Percentiles rank a stretch among this genome's conserved stretches.
phyloP scores from a whole-genome alignment of 768 basidiomycete species.

The Sarcodon aspratus region DNA sequence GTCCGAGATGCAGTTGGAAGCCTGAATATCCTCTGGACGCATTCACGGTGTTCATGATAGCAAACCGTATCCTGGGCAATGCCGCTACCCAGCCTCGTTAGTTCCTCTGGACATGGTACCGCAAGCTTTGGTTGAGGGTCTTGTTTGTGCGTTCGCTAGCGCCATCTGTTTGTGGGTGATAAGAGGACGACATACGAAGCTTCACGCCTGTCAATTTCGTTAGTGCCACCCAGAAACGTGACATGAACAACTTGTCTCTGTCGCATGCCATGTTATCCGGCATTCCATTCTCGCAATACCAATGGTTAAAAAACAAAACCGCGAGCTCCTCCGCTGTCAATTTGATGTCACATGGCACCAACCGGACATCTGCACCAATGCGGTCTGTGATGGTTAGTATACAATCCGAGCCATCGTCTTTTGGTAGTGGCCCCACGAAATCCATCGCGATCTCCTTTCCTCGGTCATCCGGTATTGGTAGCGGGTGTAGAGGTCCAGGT shows the following conservation, averaged over 20 bases:
- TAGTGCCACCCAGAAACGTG: constrained; percentile 21
- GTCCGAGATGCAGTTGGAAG: constrained; percentile 10
- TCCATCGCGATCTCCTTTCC: constrained; percentile 15
- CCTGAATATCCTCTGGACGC: constrained; percentile 11
- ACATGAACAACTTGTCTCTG: constrained; percentile 20
- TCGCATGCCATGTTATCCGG: constrained; percentile 19
- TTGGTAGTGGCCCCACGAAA: constrained; percentile 19
- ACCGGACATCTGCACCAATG: constrained; percentile 4
- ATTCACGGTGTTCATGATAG: constrained; percentile 14
- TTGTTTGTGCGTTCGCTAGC: constrained; percentile 17
- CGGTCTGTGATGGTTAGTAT: constrained; percentile 16
- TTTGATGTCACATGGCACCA: constrained; percentile 4
- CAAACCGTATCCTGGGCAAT: constrained; percentile 13
- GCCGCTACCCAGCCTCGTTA: constrained; percentile 9
- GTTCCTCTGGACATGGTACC: constrained; percentile 11
- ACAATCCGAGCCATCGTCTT: constrained; percentile 13
- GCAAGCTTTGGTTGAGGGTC: constrained; percentile 14
- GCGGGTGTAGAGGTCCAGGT: constrained; percentile 13
- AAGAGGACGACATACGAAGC: constrained; percentile 20
- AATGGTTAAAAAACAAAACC: constrained; percentile 13
- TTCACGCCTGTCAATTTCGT: constrained; percentile 15
- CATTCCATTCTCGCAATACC: constrained; percentile 19
- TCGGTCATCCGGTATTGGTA: constrained; percentile 10
- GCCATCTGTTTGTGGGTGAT: constrained; percentile 27
- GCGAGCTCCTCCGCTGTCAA: constrained; percentile 11